A percentile compares a stretch with the other conserved stretches of the same genome.
These are phyloP conservation scores for Aspergillus bombycis DNA, from an alignment of 2,329 filamentous ascomycete genomes.

Conservation along the genomic window DNA sequence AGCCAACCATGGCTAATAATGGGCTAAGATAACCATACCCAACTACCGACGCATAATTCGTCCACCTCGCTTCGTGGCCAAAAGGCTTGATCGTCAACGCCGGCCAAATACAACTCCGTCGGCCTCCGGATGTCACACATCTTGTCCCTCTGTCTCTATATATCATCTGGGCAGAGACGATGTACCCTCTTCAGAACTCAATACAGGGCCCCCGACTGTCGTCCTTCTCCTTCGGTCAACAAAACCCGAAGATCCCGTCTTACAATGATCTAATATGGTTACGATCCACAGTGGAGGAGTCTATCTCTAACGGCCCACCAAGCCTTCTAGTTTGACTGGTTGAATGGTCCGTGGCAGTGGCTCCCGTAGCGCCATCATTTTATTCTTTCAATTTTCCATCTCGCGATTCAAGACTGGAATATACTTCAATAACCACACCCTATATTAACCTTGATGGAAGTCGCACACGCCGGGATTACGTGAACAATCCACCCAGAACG, in stretches of 20 bases:
- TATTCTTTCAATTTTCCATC: background rate
- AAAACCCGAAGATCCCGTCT: conserved; percentile 12
- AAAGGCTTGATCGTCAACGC: background rate
- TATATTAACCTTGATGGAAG: background rate
- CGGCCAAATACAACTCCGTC: conserved; percentile 4
- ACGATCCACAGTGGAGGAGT: conserved; percentile 18
- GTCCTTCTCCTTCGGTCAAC: background rate
- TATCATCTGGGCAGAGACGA: background rate
- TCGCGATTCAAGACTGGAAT: background rate
- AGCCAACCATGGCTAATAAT: background rate
- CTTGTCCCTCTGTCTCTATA: background rate
- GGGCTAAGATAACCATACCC: conserved; percentile 1
- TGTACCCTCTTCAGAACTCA: background rate
- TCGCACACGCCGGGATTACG: background rate
- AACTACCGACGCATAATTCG: background rate
- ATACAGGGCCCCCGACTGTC: background rate
- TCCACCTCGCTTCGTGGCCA: background rate
- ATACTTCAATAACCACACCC: background rate
- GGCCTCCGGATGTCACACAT: background rate
- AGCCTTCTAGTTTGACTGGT: conserved; percentile 8
- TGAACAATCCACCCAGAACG: background rate
- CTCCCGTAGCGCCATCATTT: background rate
- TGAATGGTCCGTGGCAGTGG: conserved; percentile 6
- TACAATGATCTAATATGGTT: conserved; percentile 9
- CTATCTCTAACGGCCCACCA: conserved; percentile 20